phyloP scores from a whole-genome alignment of 345 rosid species.

The Euphorbia tirucalli region DNA sequence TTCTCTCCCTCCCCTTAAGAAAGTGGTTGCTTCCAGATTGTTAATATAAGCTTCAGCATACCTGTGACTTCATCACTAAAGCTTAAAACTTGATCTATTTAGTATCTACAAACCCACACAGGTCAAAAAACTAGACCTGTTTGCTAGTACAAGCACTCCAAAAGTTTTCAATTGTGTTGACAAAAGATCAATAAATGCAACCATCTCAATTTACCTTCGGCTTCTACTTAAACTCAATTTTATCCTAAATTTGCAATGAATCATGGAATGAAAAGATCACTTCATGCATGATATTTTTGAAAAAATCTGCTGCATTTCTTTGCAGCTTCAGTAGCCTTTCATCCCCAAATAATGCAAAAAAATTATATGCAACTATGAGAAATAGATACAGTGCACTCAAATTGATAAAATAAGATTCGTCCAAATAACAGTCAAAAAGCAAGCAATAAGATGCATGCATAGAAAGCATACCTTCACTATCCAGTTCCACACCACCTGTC shows the following conservation, averaged over 20 bases:
- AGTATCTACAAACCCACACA: no score
- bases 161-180: no score
- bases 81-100: no score
- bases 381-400: not conserved
- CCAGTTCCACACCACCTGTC: constrained; percentile 39
- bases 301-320: not conserved
- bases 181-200: no score
- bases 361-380: not conserved
- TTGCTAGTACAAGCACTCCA: no score
- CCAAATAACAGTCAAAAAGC: not conserved
- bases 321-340: not conserved
- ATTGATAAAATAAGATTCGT: not conserved
- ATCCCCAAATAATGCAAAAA: not conserved
- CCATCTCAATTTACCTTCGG: not conserved
- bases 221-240: not conserved
- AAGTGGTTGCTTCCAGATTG: no score
- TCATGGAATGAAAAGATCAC: not conserved
- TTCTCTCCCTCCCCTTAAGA: no score
- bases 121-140: no score
- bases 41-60: no score
- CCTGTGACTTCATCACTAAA: no score
- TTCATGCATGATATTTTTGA: not conserved
- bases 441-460: constrained; percentile 21
- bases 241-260: not conserved
- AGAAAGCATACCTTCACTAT: constrained; percentile 54